Conservation (phyloP, 140 eudicot genomes). For the Anethum foeniculum region DNA sequence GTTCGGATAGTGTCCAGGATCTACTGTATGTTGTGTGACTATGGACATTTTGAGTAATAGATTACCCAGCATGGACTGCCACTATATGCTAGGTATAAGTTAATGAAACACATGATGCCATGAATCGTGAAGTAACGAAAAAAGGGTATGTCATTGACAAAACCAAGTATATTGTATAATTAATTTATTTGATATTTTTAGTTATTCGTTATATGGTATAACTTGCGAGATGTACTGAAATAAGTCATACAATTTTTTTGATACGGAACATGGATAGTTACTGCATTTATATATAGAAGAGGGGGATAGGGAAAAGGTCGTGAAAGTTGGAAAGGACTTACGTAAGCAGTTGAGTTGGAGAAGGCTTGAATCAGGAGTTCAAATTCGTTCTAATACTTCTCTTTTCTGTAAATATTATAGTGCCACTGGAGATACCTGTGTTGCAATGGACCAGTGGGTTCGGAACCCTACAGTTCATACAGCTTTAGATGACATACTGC, state of each 20-base stretch:
- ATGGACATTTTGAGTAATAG: background rate
- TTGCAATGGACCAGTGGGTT: conserved; percentile 91
- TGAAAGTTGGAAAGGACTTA: background rate
- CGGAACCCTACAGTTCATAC: conserved; percentile 76
- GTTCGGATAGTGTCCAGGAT: background rate
- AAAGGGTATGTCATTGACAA: background rate
- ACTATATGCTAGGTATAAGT: background rate
- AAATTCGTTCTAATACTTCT: background rate
- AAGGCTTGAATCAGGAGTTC: background rate
- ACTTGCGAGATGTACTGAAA: background rate
- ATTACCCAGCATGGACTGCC: background rate
- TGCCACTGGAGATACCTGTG: conserved; percentile 74
- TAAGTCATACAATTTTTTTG: background rate
- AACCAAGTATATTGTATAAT: background rate
- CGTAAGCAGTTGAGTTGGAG: background rate
- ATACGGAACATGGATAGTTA: background rate
- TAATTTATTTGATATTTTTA: background rate
- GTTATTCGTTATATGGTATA: background rate
- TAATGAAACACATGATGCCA: background rate
- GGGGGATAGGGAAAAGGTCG: background rate
- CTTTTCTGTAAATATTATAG: conserved; percentile 23
- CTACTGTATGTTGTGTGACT: background rate
- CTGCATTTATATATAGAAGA: background rate
- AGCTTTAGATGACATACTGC: conserved; percentile 75
- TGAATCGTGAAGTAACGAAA: background rate